Base-by-base conservation (phyloP, 2,329 filamentous ascomycete genomes). In the Venturia effusa region DNA sequence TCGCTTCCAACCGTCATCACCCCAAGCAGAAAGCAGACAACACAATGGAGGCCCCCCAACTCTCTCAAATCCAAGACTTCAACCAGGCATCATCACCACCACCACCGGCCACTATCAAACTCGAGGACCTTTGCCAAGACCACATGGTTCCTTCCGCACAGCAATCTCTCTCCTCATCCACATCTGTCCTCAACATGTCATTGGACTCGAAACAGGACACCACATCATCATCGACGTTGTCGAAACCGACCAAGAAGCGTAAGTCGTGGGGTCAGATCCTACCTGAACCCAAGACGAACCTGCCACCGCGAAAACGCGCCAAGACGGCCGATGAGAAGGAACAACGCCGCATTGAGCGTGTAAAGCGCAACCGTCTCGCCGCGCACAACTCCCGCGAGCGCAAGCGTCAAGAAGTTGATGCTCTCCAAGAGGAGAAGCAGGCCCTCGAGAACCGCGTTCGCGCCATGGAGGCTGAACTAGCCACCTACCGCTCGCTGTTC, bases 261-360 rank as follows among this genome's bases (percentile, higher is more conserved):
- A 99, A 97, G 80, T 97, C 94, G 60, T 99, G 94, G 94, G 94
- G 94, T 61, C 94, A 99, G 77, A 90, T 96, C 74, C 86, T 97
- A 48, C 94, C 94, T 22, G 90, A 95, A 73, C 94, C 94, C 54
- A 97, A 97, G 83, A 97, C 94, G 39, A 95, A 93, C 73, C 85
- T 97, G 8, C 93, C 93, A 66, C 93, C 93, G 45, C 88, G 92
- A 69, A 99, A 99, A 85, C 91, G 94, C 67, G 94, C 94, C 70
- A 99, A 97, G 84, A 99, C 94, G 2, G 93, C 96, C 71, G 94
- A 97, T 72, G 94, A 99, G 78, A 99, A 99, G 79, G 94, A 97
- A 78, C 94, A 99, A 77, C 89, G 94, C 55, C 89, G 94, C 67
- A 95, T 97, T 64, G 94, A 99, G 80, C 90, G 94, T 67, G 94